Conservation (phyloP, 129 eudicot genomes). For the Flaveria ramosissima region DNA sequence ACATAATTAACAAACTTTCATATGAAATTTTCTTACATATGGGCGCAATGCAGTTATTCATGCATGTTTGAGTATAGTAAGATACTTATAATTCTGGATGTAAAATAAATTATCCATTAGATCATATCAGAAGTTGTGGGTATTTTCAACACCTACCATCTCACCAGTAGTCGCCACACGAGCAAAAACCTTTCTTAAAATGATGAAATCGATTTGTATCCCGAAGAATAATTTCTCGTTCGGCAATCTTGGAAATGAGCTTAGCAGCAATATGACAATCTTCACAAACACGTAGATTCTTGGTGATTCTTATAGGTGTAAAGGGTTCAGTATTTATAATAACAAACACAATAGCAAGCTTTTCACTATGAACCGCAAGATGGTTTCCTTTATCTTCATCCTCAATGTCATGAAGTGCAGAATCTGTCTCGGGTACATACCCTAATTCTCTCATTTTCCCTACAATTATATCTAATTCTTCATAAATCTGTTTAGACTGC, state of each 20-base stretch:
- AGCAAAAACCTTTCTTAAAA: constrained; percentile 59
- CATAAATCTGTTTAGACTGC: constrained; percentile 55
- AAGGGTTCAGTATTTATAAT: constrained; percentile 55
- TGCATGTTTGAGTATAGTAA: no score
- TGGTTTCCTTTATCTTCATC: constrained; percentile 81
- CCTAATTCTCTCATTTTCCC: constrained; percentile 73
- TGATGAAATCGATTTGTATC: constrained; percentile 81
- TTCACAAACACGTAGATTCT: constrained; percentile 84
- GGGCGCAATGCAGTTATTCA: no score
- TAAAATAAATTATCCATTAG: background rate
- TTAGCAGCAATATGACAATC: constrained; percentile 80
- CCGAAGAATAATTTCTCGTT: constrained; percentile 64
- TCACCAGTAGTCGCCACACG: constrained; percentile 94
- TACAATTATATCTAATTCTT: constrained; percentile 49
- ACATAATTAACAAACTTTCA: no score
- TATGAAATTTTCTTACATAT: no score
- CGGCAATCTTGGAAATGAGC: constrained; percentile 63
- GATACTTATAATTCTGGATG: background rate
- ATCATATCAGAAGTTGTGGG: background rate
- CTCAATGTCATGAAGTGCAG: constrained; percentile 79
- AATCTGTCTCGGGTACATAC: constrained; percentile 62
- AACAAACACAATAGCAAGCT: constrained; percentile 73
- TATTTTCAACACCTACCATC: constrained; percentile 47
- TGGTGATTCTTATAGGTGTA: constrained; percentile 60
- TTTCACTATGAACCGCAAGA: constrained; percentile 77